Evolutionary conservation across 2,329 filamentous ascomycete species (phyloP).

Genomic region (Davidsoniella australis): DNA sequence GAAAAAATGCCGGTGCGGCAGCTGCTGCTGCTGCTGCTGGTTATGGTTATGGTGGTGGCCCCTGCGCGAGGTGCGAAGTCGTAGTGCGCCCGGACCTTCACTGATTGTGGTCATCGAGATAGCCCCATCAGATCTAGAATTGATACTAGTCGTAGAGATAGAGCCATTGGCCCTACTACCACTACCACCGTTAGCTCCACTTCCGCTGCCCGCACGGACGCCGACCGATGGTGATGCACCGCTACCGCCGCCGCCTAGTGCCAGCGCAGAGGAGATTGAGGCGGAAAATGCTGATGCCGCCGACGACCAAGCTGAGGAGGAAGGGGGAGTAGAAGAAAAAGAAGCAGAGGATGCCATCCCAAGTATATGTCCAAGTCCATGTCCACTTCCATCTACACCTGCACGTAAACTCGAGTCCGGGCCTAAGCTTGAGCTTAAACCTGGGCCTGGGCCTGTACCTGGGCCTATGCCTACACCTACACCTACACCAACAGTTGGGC

Average conservation of each 20-base stretch:
- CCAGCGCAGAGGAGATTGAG: background rate
- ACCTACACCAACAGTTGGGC: background rate
- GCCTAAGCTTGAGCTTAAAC: too few relatives aligned
- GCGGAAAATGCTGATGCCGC: background rate
- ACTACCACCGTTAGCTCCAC: too few relatives aligned
- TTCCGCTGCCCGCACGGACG: too few relatives aligned
- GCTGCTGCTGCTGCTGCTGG: background rate
- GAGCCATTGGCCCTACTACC: background rate
- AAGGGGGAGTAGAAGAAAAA: background rate
- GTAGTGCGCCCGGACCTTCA: conserved; percentile 5
- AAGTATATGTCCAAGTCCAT: too few relatives aligned
- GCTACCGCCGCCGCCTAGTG: background rate
- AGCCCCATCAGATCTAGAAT: background rate
- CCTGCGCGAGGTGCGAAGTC: conserved; percentile 12
- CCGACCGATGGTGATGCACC: too few relatives aligned
- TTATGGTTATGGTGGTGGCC: conserved; percentile 9
- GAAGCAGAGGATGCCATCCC: background rate
- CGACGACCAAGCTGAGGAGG: background rate
- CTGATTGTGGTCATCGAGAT: background rate
- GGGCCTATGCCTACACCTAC: too few relatives aligned
- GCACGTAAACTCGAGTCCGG: too few relatives aligned
- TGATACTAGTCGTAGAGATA: background rate
- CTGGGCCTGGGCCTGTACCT: too few relatives aligned
- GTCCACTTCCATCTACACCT: too few relatives aligned
- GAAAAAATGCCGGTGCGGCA: background rate